A percentile compares a stretch with the other conserved stretches of the same genome.
phyloP scores from a whole-genome alignment of 768 basidiomycete genomes.

The Leccinum arenicola region DNA sequence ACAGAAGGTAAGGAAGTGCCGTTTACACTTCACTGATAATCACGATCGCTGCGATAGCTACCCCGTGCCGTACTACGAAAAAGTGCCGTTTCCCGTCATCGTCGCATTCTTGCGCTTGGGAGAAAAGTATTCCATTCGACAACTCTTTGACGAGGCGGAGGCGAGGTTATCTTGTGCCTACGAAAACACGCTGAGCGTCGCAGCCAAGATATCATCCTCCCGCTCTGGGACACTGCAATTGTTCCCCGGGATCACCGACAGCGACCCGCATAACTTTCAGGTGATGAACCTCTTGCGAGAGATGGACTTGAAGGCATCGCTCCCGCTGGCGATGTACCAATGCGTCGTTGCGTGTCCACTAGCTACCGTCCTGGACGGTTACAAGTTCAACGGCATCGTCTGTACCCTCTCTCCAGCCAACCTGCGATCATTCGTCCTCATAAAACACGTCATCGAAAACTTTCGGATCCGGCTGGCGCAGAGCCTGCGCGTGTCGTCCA shows the following conservation, averaged over 20 bases:
- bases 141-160: constrained; percentile 10
- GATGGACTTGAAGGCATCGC: constrained; percentile 2
- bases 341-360: constrained; percentile 7
- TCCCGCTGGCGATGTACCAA: constrained; percentile 15
- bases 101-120: constrained; percentile 20
- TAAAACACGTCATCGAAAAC: constrained; percentile 4
- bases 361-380: constrained; percentile 6
- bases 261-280: constrained; percentile 17
- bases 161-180: constrained; percentile 3
- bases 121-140: constrained; percentile 21
- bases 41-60: constrained; percentile 6
- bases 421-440: constrained; percentile 8
- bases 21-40: neutral
- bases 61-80: constrained; percentile 4
- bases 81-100: constrained; percentile 2
- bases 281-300: constrained; percentile 17
- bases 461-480: constrained; percentile 1
- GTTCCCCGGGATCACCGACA: neutral
- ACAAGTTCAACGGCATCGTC: constrained; percentile 1
- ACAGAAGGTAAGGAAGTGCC: constrained; percentile 12
- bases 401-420: constrained; percentile 5
- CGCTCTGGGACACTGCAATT: neutral
- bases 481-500: neutral
- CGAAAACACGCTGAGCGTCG: neutral
- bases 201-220: constrained; percentile 2